These are phyloP conservation scores for Gomphus bonarii DNA, from an alignment of 1,284 basidiomycete species.

Conservation along the genomic window DNA sequence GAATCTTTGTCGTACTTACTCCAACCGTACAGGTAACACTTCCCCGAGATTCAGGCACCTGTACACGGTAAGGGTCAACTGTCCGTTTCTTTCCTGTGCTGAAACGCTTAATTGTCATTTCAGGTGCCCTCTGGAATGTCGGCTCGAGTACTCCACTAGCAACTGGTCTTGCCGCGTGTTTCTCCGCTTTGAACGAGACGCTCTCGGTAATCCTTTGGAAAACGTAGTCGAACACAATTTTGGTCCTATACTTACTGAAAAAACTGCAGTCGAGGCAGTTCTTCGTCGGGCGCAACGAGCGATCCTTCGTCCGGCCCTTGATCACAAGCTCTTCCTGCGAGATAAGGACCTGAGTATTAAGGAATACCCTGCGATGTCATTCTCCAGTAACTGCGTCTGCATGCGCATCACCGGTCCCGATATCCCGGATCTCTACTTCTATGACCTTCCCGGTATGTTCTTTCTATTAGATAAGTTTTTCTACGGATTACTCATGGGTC, in stretches of 20 bases:
- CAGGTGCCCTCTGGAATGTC: constrained; percentile 65
- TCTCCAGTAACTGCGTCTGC: constrained; percentile 56
- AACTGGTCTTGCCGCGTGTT: neutral
- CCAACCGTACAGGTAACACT: constrained; percentile 11
- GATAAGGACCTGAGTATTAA: constrained; percentile 20
- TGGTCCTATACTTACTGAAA: constrained; percentile 41
- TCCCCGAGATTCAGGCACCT: constrained; percentile 15
- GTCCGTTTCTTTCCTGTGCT: too few relatives aligned
- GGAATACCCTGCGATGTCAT: constrained; percentile 26
- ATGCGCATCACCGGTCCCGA: constrained; percentile 60
- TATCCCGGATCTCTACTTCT: constrained; percentile 62
- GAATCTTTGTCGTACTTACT: too few relatives aligned
- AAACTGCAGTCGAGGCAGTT: constrained; percentile 47
- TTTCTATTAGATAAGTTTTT: neutral
- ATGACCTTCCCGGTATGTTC: constrained; percentile 50
- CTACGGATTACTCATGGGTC: neutral
- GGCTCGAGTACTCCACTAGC: constrained; percentile 28
- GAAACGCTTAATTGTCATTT: neutral
- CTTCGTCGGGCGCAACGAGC: constrained; percentile 59
- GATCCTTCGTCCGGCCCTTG: constrained; percentile 51
- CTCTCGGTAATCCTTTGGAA: constrained; percentile 31
- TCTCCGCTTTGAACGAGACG: constrained; percentile 41
- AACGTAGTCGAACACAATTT: constrained; percentile 33
- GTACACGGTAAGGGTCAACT: constrained; percentile 13
- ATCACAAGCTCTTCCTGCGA: constrained; percentile 29